Evolutionary conservation across 495 filamentous ascomycete species (phyloP).

Genomic region (Penicillium cataractarum): DNA sequence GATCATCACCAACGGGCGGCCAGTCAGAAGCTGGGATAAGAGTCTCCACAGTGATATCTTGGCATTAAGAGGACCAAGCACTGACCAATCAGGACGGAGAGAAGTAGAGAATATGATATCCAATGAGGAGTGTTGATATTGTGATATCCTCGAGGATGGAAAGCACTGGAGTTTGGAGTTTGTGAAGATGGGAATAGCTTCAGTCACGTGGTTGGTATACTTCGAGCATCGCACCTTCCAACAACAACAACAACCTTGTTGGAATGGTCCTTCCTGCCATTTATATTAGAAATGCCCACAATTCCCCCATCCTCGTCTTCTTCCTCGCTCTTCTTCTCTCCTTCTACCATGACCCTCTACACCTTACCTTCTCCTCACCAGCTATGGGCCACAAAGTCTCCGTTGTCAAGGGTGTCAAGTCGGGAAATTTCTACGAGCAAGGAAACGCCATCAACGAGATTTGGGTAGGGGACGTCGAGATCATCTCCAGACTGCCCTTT

Average conservation of each 20-base stretch:
- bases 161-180: background rate
- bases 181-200: background rate
- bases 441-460: conserved; percentile 47
- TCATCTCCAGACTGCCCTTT: conserved; percentile 45
- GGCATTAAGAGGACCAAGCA: conserved; percentile 1
- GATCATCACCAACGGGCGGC: conserved; percentile 28
- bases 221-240: conserved; percentile 4
- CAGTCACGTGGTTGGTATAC: background rate
- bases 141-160: no score
- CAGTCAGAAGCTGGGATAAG: conserved; percentile 23
- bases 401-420: conserved; percentile 37
- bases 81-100: background rate
- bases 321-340: background rate
- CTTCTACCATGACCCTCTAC: background rate
- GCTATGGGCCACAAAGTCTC: conserved; percentile 43
- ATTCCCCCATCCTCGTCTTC: background rate
- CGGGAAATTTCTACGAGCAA: conserved; percentile 35
- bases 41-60: conserved; percentile 2
- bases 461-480: conserved; percentile 39
- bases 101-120: background rate
- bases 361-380: background rate
- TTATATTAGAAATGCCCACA: background rate
- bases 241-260: background rate
- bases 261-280: background rate
- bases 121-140: background rate